Conservation (phyloP, 305 asterid species). For the Rubia tinctorum region DNA sequence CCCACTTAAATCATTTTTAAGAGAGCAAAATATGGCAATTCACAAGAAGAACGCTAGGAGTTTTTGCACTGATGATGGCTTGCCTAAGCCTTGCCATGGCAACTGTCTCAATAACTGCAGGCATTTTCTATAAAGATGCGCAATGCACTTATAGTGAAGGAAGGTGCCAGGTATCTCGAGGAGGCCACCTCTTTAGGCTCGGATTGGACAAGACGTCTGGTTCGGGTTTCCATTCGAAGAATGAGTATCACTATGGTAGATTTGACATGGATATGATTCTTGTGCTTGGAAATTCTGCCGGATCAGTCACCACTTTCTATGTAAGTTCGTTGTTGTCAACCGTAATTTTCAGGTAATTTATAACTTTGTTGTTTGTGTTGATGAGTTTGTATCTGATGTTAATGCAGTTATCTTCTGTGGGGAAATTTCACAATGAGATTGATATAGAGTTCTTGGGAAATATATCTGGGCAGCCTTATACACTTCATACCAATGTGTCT, state of each 20-base stretch:
- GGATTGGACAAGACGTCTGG: slow-evolving; percentile 37
- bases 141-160: slow-evolving; percentile 39
- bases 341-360: not conserved
- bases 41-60: not conserved
- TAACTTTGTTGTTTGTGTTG: not conserved
- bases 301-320: slow-evolving; percentile 45
- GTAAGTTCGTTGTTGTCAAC: slow-evolving; percentile 18
- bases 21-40: slow-evolving; percentile 4
- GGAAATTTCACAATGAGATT: slow-evolving; percentile 4
- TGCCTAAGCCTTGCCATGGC: slow-evolving; percentile 10
- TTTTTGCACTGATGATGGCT: slow-evolving; percentile 3
- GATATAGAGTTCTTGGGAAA: slow-evolving; percentile 17
- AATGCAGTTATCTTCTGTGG: slow-evolving; percentile 12
- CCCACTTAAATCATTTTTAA: not conserved
- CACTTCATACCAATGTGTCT: slow-evolving; percentile 13
- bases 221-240: slow-evolving; percentile 40
- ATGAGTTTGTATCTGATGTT: not conserved
- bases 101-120: slow-evolving; percentile 17
- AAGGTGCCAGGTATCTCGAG: slow-evolving; percentile 29
- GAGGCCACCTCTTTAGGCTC: slow-evolving; percentile 30
- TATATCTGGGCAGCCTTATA: slow-evolving; percentile 8
- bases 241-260: slow-evolving; percentile 35
- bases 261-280: slow-evolving; percentile 44
- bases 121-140: slow-evolving; percentile 29
- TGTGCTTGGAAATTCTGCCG: slow-evolving; percentile 50